These are phyloP conservation scores for Pseudocercospora fijiensis DNA, from an alignment of 2,329 filamentous ascomycete genomes.

Conservation along the genomic window DNA sequence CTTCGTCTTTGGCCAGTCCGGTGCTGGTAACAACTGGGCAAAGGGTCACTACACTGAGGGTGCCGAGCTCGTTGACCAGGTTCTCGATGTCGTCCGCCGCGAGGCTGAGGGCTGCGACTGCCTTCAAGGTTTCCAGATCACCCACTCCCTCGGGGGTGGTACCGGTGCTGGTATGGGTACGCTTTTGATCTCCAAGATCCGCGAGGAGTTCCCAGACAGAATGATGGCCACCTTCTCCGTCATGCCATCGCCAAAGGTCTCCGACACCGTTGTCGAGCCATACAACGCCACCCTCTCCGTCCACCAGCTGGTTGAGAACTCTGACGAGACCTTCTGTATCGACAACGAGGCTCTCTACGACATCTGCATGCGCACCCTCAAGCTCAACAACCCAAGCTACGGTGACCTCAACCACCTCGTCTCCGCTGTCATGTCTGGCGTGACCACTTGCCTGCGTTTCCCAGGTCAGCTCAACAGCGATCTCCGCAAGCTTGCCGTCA, in stretches of 20 bases:
- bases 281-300: conserved; percentile 99
- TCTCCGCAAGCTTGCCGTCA: conserved; percentile 97
- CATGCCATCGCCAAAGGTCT: conserved; percentile 98
- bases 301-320: conserved; percentile 99
- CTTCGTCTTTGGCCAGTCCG: conserved; percentile 99
- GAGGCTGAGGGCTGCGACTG: conserved; percentile 99
- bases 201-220: conserved; percentile 99
- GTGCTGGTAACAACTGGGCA: conserved; percentile 99
- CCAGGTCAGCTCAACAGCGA: conserved; percentile 99
- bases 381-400: conserved; percentile 98
- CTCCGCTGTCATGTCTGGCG: conserved; percentile 98
- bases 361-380: conserved; percentile 99
- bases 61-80: conserved; percentile 97
- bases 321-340: conserved; percentile 99
- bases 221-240: conserved; percentile 99
- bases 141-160: conserved; percentile 99
- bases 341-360: conserved; percentile 99
- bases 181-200: conserved; percentile 99
- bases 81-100: conserved; percentile 96
- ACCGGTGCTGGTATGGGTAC: conserved; percentile 99
- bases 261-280: conserved; percentile 98
- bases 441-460: conserved; percentile 98
- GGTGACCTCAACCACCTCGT: conserved; percentile 99
- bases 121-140: conserved; percentile 99
- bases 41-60: conserved; percentile 99